These are phyloP conservation scores for Triticum timopheevii DNA, from an alignment of 176 grass and related monocot species.

Conservation along the genomic window DNA sequence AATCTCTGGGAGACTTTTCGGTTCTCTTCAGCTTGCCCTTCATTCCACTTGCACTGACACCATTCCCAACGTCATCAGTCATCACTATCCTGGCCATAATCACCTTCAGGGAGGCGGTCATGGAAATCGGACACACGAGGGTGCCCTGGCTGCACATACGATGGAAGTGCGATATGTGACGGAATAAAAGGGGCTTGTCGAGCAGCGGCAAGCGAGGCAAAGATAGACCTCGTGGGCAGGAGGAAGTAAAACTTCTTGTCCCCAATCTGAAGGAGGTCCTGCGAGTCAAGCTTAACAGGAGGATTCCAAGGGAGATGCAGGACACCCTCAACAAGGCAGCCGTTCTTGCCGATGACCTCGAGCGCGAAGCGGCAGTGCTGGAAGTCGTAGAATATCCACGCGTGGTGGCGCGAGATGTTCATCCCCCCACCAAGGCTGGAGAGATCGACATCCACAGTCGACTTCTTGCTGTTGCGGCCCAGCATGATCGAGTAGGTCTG, in stretches of 20 bases:
- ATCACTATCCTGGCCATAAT: constrained; percentile 45
- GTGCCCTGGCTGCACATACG: constrained; percentile 39
- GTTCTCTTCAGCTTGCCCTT: constrained; percentile 39
- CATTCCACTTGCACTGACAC: constrained; percentile 24
- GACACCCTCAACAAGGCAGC: constrained; percentile 77
- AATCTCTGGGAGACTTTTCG: constrained; percentile 34
- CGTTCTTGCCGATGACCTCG: constrained; percentile 87
- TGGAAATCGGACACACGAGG: constrained; percentile 46
- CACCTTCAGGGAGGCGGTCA: constrained; percentile 36
- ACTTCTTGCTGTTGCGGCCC: constrained; percentile 87
- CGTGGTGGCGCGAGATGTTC: constrained; percentile 90
- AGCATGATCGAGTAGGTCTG: constrained; percentile 93
- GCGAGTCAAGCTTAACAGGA: constrained; percentile 82
- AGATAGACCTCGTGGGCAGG: constrained; percentile 70
- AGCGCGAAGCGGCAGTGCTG: constrained; percentile 77
- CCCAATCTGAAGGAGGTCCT: constrained; percentile 89
- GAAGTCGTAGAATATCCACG: constrained; percentile 90
- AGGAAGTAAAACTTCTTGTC: constrained; percentile 94
- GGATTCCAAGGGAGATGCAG: constrained; percentile 65
- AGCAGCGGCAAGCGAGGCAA: constrained; percentile 49
- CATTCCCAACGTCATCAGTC: constrained; percentile 50
- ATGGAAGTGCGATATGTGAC: constrained; percentile 13
- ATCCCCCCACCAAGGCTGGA: constrained; percentile 75
- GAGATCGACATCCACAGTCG: constrained; percentile 84
- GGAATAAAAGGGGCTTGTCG: constrained; percentile 33